Evolutionary conservation across 75 land plant species (phyloP), one percentile per base, ranked within the genome.

Genomic region (Pinus tabuliformis): DNA sequence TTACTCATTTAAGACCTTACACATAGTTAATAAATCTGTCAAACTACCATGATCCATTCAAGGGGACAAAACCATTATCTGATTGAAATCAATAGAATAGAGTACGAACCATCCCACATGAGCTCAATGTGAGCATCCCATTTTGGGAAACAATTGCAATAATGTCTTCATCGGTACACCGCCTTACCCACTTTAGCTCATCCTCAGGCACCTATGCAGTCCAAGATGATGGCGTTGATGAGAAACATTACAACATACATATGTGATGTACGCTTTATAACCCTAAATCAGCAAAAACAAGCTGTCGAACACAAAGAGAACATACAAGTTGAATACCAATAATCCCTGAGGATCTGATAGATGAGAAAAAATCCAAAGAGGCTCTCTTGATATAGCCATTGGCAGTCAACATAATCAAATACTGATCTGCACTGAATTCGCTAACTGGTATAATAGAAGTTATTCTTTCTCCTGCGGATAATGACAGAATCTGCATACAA

Each of bases 311-410:
- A 62, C 36, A 73, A 42, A 81, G 37, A 22, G 74, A 21, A 78
- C 89, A 76, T 74, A 97, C 99, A 93, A 97, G 93, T 78, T 97
- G 98, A 79, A 97, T 92, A 73, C 93, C 97, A 39, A 95, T 89
- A 80, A 97, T 95, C 70, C 99, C 99, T 11, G 91, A 73, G 59
- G 91, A 60, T 73, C 99, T 85, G 62, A 97, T 95, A 56, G 93
- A 64, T 45, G 98, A 89, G 57, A 95, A 97, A 58, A 77, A 80
- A 70, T 90, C 86, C 80, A 97, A 82, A 36, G 98, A 80, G 71
- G 86, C 89, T 81, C 94, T 89, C 86, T 97, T 97, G 57, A 97
- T 92, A 73, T 80, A 97, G 6, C 99, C 99, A 62, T 87, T 85
- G 2, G 81, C 76, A 12, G 99, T 97, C 63, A 97, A 85, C 99